A percentile compares a stretch with the other conserved stretches of the same genome.
Conservation (phyloP, 176 grass and related monocot genomes). For the Carex pumila region DNA sequence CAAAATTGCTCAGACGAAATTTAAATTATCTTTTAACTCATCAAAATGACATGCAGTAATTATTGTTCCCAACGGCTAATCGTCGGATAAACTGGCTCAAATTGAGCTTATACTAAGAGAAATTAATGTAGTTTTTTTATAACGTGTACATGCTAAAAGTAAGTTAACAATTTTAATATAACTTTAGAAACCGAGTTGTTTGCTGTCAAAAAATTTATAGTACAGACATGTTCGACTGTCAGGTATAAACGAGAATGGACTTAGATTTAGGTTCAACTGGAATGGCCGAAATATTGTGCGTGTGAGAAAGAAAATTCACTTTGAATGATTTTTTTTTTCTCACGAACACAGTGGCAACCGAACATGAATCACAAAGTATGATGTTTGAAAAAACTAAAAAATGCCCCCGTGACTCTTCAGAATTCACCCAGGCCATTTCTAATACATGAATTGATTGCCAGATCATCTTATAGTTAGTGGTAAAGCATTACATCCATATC, state of each 20-base stretch:
- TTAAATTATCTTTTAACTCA: neutral
- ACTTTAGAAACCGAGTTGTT: neutral
- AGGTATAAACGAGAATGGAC: no score
- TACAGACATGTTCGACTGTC: no score
- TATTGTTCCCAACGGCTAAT: neutral
- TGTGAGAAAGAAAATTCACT: no score
- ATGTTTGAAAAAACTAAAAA: neutral
- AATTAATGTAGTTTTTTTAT: neutral
- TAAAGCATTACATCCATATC: neutral
- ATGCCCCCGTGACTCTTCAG: neutral
- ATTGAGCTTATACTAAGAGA: neutral
- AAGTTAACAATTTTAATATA: neutral
- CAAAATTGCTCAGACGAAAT: neutral
- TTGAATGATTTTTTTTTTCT: no score
- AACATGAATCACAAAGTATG: neutral
- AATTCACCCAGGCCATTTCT: neutral
- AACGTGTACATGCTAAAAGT: neutral
- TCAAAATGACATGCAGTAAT: neutral
- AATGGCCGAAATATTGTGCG: no score
- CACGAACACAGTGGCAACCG: no score
- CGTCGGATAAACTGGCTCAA: neutral
- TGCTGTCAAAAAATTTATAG: neutral
- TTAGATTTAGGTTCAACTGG: no score
- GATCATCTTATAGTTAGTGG: neutral
- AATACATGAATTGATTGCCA: neutral